Evolutionary conservation across 192 early-diverging fungal genomes (phyloP).

Genomic region (Glomus cerebriforme): DNA sequence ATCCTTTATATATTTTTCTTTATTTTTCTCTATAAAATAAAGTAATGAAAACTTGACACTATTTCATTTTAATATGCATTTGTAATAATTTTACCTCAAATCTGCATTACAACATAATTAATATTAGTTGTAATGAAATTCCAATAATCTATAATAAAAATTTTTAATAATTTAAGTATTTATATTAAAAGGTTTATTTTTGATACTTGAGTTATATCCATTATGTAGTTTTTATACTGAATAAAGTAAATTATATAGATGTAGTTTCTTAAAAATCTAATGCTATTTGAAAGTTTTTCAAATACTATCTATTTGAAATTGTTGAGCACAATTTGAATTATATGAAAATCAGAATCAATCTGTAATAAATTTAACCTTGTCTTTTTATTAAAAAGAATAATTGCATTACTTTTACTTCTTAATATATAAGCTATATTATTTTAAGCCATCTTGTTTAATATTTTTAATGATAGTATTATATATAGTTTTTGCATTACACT

Average conservation of each 20-base stretch:
- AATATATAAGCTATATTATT: background rate
- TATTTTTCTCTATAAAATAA: too few species aligned
- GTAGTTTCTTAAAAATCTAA: background rate
- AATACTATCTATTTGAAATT: background rate
- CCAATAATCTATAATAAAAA: too few species aligned
- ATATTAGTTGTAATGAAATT: too few species aligned
- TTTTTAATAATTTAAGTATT: background rate
- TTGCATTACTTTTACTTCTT: background rate
- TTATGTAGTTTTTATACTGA: background rate
- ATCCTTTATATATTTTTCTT: too few species aligned
- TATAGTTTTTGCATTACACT: background rate
- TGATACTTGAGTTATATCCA: background rate
- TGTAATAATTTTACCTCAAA: too few species aligned
- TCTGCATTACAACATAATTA: too few species aligned
- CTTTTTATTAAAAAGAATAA: background rate
- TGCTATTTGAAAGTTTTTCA: background rate
- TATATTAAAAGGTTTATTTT: background rate
- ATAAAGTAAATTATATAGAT: slow-evolving; percentile 6
- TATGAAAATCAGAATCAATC: background rate
- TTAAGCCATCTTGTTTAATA: background rate
- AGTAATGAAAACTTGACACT: too few species aligned
- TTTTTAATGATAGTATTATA: background rate
- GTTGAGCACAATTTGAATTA: background rate
- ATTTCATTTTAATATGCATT: too few species aligned
- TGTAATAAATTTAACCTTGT: background rate